A percentile compares a stretch with the other conserved stretches of the same genome.
Conservation (phyloP, 768 basidiomycete genomes). For the Tylopilus sp. region DNA sequence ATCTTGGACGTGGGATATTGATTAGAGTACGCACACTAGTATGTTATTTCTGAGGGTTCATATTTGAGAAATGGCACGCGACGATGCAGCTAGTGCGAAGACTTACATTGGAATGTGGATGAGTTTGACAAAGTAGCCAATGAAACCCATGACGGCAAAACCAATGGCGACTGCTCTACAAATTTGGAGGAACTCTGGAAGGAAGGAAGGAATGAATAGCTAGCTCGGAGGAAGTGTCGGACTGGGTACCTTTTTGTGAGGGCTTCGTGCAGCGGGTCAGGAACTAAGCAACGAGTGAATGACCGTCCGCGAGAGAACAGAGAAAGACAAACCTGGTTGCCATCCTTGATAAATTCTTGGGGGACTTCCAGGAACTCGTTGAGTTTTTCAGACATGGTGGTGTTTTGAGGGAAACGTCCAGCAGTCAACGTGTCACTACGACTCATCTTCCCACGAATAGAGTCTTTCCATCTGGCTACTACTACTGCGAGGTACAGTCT, state of each 20-base stretch:
- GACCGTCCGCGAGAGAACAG: background rate
- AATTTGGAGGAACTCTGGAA: constrained; percentile 87
- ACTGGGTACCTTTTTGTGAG: constrained; percentile 75
- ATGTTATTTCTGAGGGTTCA: constrained; percentile 81
- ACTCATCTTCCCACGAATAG: constrained; percentile 26
- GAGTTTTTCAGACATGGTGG: constrained; percentile 83
- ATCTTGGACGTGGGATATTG: background rate
- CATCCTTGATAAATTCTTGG: constrained; percentile 89
- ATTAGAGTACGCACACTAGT: constrained; percentile 75
- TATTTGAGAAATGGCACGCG: constrained; percentile 13
- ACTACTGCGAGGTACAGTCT: constrained; percentile 15
- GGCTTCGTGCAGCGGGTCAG: constrained; percentile 97
- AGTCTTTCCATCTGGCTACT: constrained; percentile 5
- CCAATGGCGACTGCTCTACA: constrained; percentile 96
- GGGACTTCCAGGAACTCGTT: constrained; percentile 90
- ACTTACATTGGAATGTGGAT: constrained; percentile 98
- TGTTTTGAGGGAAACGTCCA: constrained; percentile 14
- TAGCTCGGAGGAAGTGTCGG: background rate
- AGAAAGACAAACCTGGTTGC: constrained; percentile 69
- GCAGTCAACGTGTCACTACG: constrained; percentile 28
- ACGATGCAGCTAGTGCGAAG: background rate
- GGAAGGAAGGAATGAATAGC: constrained; percentile 1
- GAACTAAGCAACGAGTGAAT: constrained; percentile 55
- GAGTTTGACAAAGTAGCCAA: constrained; percentile 97
- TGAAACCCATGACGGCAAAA: constrained; percentile 98